Conservation (phyloP, 768 basidiomycete species). For the Hericium erinaceus region DNA sequence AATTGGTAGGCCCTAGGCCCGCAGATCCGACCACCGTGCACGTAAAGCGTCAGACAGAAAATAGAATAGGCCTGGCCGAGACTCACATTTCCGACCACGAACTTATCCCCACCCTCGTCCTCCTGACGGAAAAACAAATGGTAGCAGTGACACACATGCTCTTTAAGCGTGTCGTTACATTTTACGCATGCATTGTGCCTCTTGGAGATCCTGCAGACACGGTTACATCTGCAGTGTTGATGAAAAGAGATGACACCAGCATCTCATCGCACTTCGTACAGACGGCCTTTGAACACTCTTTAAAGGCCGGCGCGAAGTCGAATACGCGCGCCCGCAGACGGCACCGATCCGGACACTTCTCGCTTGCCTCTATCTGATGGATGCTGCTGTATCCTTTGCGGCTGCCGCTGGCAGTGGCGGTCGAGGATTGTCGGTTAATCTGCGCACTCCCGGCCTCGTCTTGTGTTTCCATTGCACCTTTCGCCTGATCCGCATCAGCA, state of each 20-base stretch:
- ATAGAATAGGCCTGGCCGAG: neutral
- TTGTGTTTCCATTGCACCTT: neutral
- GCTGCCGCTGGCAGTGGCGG: neutral
- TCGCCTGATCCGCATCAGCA: constrained; percentile 4
- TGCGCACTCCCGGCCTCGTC: neutral
- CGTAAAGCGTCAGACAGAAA: neutral
- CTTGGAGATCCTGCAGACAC: constrained; percentile 3
- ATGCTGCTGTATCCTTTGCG: constrained; percentile 6
- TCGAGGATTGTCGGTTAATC: neutral
- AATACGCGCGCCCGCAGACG: constrained; percentile 10
- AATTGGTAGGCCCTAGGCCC: constrained; percentile 4
- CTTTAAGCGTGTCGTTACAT: constrained; percentile 1
- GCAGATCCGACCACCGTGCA: constrained; percentile 6
- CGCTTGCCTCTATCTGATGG: neutral
- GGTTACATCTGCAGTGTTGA: neutral
- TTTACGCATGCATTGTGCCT: neutral
- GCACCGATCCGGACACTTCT: constrained; percentile 3
- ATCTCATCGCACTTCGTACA: constrained; percentile 7
- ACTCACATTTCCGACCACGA: constrained; percentile 8
- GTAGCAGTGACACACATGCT: constrained; percentile 1
- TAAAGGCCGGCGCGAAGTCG: constrained; percentile 6
- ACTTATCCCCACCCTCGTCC: constrained; percentile 5
- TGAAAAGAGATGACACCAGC: neutral
- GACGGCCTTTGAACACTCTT: constrained; percentile 5
- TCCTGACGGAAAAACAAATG: constrained; percentile 10